Evolutionary conservation across 2,329 filamentous ascomycete genomes (phyloP).

Genomic region (Trichophyton mentagrophytes): DNA sequence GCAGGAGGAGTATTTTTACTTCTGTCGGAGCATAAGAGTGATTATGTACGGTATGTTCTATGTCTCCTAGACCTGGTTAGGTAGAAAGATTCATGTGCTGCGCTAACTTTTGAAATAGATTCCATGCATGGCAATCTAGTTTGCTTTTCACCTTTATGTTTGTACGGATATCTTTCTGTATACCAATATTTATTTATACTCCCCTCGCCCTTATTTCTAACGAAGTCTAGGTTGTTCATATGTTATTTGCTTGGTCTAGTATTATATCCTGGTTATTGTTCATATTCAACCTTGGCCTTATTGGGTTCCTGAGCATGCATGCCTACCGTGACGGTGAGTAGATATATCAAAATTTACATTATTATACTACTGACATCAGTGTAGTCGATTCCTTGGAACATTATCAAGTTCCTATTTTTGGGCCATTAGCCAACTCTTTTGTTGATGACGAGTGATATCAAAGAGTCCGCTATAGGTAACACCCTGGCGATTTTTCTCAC

Average conservation of each 20-base stretch:
- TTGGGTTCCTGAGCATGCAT: slow-evolving; percentile 61
- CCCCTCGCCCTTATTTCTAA: neutral
- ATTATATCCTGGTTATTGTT: slow-evolving; percentile 78
- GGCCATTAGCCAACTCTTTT: slow-evolving; percentile 71
- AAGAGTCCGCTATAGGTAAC: neutral
- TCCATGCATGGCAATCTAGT: slow-evolving; percentile 92
- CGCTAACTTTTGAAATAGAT: slow-evolving; percentile 39
- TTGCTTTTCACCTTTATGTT: slow-evolving; percentile 63
- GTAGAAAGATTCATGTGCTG: neutral
- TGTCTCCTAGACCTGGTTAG: neutral
- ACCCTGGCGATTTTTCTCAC: neutral
- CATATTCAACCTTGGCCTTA: slow-evolving; percentile 59
- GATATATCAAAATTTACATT: slow-evolving; percentile 21
- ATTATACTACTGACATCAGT: neutral
- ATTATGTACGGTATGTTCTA: slow-evolving; percentile 68
- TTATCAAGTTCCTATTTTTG: slow-evolving; percentile 80
- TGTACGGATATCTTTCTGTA: slow-evolving; percentile 24
- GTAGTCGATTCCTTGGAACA: slow-evolving; percentile 51
- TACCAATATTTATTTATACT: neutral
- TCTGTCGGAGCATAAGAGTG: slow-evolving; percentile 82
- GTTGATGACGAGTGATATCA: slow-evolving; percentile 63
- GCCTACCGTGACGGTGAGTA: slow-evolving; percentile 70
- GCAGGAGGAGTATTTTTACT: slow-evolving; percentile 73
- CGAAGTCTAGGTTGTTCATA: slow-evolving; percentile 56
- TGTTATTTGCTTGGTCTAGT: slow-evolving; percentile 73